These are phyloP conservation scores for Puccinia brachypodii DNA, from an alignment of 1,284 basidiomycete genomes.

Conservation along the genomic window DNA sequence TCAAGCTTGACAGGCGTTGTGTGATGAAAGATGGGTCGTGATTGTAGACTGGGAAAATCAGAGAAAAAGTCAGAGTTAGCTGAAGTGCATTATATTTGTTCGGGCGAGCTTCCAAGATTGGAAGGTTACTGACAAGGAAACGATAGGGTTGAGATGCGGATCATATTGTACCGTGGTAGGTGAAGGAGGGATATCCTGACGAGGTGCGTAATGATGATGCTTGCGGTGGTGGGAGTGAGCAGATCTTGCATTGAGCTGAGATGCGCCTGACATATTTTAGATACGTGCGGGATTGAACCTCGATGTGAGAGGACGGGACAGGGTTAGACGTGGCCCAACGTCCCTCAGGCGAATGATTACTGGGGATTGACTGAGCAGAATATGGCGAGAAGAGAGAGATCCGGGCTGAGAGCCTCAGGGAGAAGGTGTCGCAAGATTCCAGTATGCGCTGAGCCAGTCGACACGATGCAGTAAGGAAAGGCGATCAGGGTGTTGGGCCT, in stretches of 20 bases:
- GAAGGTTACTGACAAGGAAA: neutral
- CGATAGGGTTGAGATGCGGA: neutral
- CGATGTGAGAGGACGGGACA: neutral
- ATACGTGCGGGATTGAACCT: neutral
- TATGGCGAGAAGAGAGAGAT: neutral
- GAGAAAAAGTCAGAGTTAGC: neutral
- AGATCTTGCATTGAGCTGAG: neutral
- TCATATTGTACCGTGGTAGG: neutral
- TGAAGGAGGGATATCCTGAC: neutral
- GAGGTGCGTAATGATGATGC: neutral
- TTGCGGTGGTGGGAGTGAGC: neutral
- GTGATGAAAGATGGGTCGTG: neutral
- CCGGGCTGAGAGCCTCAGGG: neutral
- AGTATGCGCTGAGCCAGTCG: conserved; percentile 14
- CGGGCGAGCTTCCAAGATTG: neutral
- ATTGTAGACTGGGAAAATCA: neutral
- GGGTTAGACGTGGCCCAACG: neutral
- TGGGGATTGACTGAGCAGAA: neutral
- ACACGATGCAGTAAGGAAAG: neutral
- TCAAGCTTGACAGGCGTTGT: conserved; percentile 1
- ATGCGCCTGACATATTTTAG: neutral
- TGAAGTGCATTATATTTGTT: neutral
- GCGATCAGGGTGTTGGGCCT: neutral
- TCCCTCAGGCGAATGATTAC: neutral
- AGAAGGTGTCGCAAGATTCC: neutral